Conservation (phyloP, 2,329 filamentous ascomycete genomes). For the Xylaria sp. region DNA sequence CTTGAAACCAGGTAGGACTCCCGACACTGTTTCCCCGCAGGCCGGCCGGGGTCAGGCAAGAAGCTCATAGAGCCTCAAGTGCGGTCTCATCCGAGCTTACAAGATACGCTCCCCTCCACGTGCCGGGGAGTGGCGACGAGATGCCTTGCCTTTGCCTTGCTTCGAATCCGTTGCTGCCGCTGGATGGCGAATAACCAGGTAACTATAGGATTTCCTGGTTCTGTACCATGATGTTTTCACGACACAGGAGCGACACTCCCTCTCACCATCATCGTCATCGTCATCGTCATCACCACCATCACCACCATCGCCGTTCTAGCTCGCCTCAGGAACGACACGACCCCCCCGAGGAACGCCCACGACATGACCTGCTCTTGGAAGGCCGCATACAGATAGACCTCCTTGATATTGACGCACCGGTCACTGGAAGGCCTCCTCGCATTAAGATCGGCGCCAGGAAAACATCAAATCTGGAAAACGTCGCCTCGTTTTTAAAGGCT, state of each 20-base stretch:
- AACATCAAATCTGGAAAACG: constrained; percentile 31
- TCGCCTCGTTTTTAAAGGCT: constrained; percentile 32
- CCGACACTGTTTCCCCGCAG: constrained; percentile 16
- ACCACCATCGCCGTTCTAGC: neutral
- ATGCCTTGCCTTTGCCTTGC: neutral
- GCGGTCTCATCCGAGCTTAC: neutral
- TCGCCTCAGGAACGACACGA: neutral
- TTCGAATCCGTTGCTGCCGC: neutral
- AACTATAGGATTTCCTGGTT: neutral
- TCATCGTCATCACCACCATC: neutral
- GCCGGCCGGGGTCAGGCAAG: neutral
- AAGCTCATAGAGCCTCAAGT: constrained; percentile 12
- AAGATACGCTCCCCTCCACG: neutral
- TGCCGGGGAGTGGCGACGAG: neutral
- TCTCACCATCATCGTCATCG: neutral
- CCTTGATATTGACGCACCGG: constrained; percentile 39
- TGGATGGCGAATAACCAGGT: neutral
- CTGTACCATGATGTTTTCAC: constrained; percentile 5
- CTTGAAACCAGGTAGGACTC: constrained; percentile 18
- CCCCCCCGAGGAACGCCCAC: neutral
- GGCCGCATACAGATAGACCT: constrained; percentile 39
- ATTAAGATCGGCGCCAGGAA: constrained; percentile 36
- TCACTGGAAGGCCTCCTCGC: constrained; percentile 25
- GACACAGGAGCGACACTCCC: neutral
- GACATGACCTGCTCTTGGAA: neutral